These are phyloP conservation scores for Saccharomycopsis babjevae DNA, from an alignment of 805 yeast species.

Conservation along the genomic window DNA sequence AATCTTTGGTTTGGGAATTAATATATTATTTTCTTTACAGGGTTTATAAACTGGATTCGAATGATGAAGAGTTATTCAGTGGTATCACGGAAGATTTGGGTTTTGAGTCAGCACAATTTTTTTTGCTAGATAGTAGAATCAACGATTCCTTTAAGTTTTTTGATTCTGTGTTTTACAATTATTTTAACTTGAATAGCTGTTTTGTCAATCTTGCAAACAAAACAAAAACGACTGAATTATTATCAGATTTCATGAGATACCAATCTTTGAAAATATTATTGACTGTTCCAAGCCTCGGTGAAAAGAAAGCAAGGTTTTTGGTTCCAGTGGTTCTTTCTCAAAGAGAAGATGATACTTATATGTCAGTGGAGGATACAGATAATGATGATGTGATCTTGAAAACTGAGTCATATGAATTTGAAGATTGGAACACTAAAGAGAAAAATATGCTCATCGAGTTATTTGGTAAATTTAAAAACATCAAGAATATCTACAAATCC, in stretches of 20 bases:
- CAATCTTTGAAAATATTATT: constrained; percentile 49
- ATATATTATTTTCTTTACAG: constrained; percentile 31
- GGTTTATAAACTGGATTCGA: constrained; percentile 19
- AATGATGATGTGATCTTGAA: constrained; percentile 18
- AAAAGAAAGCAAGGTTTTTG: constrained; percentile 44
- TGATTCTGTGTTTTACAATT: constrained; percentile 25
- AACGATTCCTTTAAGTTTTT: constrained; percentile 30
- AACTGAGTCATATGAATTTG: constrained; percentile 18
- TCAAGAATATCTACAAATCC: constrained; percentile 43
- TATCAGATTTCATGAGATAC: constrained; percentile 39
- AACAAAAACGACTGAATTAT: constrained; percentile 29
- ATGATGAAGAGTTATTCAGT: constrained; percentile 1
- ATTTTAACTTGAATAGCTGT: constrained; percentile 27
- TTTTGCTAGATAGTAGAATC: constrained; percentile 31
- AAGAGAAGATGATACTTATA: constrained; percentile 19
- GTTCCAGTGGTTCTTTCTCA: constrained; percentile 45
- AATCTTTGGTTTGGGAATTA: constrained; percentile 42
- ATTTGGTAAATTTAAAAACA: constrained; percentile 53
- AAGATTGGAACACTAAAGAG: constrained; percentile 41
- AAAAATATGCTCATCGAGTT: constrained; percentile 48
- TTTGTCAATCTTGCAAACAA: constrained; percentile 30
- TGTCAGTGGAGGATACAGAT: constrained; percentile 19
- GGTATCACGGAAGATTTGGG: constrained; percentile 7
- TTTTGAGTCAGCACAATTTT: background rate
- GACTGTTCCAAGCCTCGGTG: constrained; percentile 59